phyloP scores from a whole-genome alignment of 176 grass and related monocot genomes.

The Dactylis glomerata region DNA sequence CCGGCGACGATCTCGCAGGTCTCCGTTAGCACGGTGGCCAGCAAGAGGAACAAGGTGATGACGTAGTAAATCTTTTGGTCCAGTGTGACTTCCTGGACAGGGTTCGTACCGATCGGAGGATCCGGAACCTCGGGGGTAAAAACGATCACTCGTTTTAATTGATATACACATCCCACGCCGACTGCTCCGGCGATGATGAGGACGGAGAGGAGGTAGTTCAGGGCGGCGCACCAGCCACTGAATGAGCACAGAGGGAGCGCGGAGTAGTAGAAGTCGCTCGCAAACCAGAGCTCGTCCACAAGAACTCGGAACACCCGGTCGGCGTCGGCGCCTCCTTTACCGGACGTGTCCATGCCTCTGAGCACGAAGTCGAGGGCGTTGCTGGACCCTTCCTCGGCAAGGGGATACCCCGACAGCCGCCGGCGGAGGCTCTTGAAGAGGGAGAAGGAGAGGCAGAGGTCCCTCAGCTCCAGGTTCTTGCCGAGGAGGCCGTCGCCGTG shows the following conservation, averaged over 20 bases:
- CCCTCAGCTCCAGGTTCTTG: neutral
- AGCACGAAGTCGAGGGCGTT: constrained; percentile 37
- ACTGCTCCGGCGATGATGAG: constrained; percentile 22
- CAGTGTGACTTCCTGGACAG: neutral
- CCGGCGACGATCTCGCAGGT: constrained; percentile 8
- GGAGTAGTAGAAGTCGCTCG: constrained; percentile 41
- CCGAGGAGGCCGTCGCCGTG: neutral
- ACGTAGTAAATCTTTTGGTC: neutral
- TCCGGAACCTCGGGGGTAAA: neutral
- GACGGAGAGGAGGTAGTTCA: neutral
- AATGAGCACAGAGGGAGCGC: neutral
- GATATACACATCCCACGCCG: neutral
- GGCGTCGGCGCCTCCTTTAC: neutral
- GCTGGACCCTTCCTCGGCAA: constrained; percentile 9
- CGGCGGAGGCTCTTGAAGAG: constrained; percentile 19
- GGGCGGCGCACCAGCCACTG: neutral
- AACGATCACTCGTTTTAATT: rapidly evolving
- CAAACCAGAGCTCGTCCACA: constrained; percentile 31
- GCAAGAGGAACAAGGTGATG: neutral
- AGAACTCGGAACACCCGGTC: constrained; percentile 32
- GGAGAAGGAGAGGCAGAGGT: constrained; percentile 38
- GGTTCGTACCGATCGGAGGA: neutral
- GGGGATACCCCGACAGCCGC: neutral
- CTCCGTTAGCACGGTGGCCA: neutral
- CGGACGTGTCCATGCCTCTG: constrained; percentile 11